Percentiles rank a stretch among this genome's conserved stretches.
Conservation (phyloP, 2,329 filamentous ascomycete genomes). For the Cercospora beticola region DNA sequence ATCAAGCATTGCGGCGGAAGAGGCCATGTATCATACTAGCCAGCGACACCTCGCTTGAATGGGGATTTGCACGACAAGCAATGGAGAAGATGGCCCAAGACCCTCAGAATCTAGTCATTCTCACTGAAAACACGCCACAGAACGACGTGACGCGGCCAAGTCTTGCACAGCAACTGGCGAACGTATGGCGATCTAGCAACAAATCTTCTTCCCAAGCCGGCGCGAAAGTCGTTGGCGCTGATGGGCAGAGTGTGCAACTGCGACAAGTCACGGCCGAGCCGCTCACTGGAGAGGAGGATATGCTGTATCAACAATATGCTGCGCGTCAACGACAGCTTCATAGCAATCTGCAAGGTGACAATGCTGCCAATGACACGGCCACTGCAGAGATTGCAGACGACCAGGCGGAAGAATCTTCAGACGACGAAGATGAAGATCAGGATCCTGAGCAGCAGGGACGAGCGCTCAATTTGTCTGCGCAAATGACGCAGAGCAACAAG, state of each 20-base stretch:
- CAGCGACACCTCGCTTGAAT: slow-evolving; percentile 85
- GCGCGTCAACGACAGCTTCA: slow-evolving; percentile 85
- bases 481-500: slow-evolving; percentile 72
- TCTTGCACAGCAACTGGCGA: slow-evolving; percentile 74
- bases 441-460: slow-evolving; percentile 89
- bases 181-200: slow-evolving; percentile 44
- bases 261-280: slow-evolving; percentile 52
- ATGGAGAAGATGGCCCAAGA: slow-evolving; percentile 73
- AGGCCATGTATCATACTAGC: slow-evolving; percentile 77
- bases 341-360: slow-evolving; percentile 71
- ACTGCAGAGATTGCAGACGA: slow-evolving; percentile 66
- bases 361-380: slow-evolving; percentile 67
- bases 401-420: slow-evolving; percentile 79
- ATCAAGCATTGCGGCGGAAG: slow-evolving; percentile 60
- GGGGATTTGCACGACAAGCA: slow-evolving; percentile 88
- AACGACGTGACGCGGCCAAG: slow-evolving; percentile 47
- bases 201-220: slow-evolving; percentile 36
- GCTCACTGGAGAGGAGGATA: slow-evolving; percentile 75
- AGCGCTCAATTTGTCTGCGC: slow-evolving; percentile 82
- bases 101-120: slow-evolving; percentile 76
- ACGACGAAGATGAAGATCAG: slow-evolving; percentile 84
- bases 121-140: slow-evolving; percentile 70
- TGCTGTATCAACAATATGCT: slow-evolving; percentile 86
- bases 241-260: slow-evolving; percentile 52
- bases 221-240: slow-evolving; percentile 54